These are phyloP conservation scores for Cladophialophora yegresii DNA, from an alignment of 2,329 filamentous ascomycete species.

Conservation along the genomic window DNA sequence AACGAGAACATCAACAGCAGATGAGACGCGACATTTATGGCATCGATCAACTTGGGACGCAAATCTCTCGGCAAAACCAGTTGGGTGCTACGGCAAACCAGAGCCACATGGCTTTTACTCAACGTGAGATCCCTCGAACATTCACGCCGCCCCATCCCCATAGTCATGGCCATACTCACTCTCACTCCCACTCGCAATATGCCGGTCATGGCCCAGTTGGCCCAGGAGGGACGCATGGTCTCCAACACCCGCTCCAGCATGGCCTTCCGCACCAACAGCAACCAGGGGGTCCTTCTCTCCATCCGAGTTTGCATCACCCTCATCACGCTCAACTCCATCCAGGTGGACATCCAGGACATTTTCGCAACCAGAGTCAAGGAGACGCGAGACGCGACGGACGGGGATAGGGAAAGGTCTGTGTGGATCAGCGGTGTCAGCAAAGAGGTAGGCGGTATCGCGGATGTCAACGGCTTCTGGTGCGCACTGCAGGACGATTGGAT, in stretches of 20 bases:
- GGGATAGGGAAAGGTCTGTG: conserved; percentile 15
- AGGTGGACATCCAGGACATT: conserved; percentile 20
- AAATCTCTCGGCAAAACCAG: conserved; percentile 24
- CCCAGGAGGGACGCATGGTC: conserved; percentile 10
- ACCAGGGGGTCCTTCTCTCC: conserved; percentile 12
- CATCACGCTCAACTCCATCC: conserved; percentile 29
- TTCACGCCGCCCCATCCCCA: conserved; percentile 30
- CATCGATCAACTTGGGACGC: conserved; percentile 23
- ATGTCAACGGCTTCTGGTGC: neutral
- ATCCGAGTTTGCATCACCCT: conserved; percentile 21
- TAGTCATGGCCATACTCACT: conserved; percentile 14
- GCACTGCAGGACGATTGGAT: neutral
- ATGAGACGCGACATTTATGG: conserved; percentile 27
- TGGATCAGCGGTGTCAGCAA: neutral
- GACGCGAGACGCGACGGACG: conserved; percentile 28
- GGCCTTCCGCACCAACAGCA: conserved; percentile 16
- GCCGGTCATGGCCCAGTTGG: conserved; percentile 8
- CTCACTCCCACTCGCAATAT: conserved; percentile 15
- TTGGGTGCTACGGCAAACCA: conserved; percentile 21
- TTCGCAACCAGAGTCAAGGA: conserved; percentile 26
- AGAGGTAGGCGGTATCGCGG: neutral
- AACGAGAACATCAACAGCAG: conserved; percentile 30
- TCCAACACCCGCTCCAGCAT: conserved; percentile 21
- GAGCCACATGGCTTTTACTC: conserved; percentile 26
- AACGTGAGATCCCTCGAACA: conserved; percentile 29